Evolutionary conservation across 257 asterid genomes (phyloP).

Genomic region (Solanum boliviense): DNA sequence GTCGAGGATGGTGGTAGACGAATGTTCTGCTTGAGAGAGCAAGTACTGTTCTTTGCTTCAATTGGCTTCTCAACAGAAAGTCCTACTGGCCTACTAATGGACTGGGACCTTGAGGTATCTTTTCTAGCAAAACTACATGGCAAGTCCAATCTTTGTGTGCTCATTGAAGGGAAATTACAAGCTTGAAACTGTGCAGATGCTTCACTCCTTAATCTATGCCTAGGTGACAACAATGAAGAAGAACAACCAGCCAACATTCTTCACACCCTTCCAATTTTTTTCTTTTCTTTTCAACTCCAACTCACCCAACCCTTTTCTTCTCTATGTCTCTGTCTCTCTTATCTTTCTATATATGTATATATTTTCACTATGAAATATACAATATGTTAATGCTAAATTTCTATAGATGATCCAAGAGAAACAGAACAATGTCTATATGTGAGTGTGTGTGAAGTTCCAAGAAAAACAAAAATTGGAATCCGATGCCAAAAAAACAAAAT

Average conservation of each 20-base stretch:
- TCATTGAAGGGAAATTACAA: slow-evolving; percentile 86
- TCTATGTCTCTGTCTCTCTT: slow-evolving; percentile 12
- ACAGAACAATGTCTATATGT: slow-evolving; percentile 41
- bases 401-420: slow-evolving; percentile 51
- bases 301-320: slow-evolving; percentile 30
- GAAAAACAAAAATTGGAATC: slow-evolving; percentile 56
- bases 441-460: slow-evolving; percentile 59
- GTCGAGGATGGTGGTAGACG: slow-evolving; percentile 53
- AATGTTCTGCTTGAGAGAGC: slow-evolving; percentile 59
- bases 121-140: slow-evolving; percentile 63
- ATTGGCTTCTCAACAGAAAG: slow-evolving; percentile 54
- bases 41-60: slow-evolving; percentile 36
- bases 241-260: slow-evolving; percentile 99
- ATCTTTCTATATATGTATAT: background rate
- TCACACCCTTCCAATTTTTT: slow-evolving; percentile 37
- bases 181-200: slow-evolving; percentile 71
- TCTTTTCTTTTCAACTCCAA: slow-evolving; percentile 22
- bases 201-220: slow-evolving; percentile 91
- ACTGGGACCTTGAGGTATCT: slow-evolving; percentile 46
- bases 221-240: slow-evolving; percentile 81
- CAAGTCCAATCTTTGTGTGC: slow-evolving; percentile 88
- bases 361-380: slow-evolving; percentile 1
- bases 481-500: slow-evolving; percentile 60
- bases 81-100: slow-evolving; percentile 70
- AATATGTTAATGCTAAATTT: slow-evolving; percentile 4